A percentile compares a stretch with the other conserved stretches of the same genome.
These are phyloP conservation scores for Alternaria sp. DNA, from an alignment of 2,329 filamentous ascomycete genomes.

Conservation along the genomic window DNA sequence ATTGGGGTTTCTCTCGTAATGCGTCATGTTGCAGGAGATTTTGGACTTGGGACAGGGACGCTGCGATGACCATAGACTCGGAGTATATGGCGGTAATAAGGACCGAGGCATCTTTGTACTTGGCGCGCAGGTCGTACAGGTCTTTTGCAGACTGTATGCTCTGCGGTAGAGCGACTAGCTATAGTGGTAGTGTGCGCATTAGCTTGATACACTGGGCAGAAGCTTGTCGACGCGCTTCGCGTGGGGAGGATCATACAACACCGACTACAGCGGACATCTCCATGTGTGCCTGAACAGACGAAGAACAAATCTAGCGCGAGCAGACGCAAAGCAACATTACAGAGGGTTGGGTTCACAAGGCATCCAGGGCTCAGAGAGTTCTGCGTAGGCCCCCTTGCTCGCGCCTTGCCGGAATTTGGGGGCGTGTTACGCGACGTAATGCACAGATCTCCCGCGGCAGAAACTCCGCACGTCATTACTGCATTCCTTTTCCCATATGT, in stretches of 20 bases:
- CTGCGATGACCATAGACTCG: slow-evolving; percentile 46
- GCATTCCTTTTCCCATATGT: not conserved
- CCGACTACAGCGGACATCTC: slow-evolving; percentile 16
- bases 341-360: not conserved
- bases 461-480: not conserved
- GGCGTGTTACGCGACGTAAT: not conserved
- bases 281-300: slow-evolving; percentile 2
- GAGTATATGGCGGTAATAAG: slow-evolving; percentile 47
- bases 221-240: slow-evolving; percentile 1
- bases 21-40: slow-evolving; percentile 38
- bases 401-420: not conserved
- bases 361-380: not conserved
- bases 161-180: slow-evolving; percentile 36
- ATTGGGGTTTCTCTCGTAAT: slow-evolving; percentile 39
- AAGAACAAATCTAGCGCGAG: not conserved
- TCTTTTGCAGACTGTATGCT: slow-evolving; percentile 43
- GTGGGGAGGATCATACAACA: slow-evolving; percentile 13
- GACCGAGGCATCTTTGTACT: slow-evolving; percentile 42
- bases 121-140: slow-evolving; percentile 41
- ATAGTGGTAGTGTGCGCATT: slow-evolving; percentile 1
- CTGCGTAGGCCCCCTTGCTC: slow-evolving; percentile 1
- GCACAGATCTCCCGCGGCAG: slow-evolving; percentile 18
- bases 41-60: slow-evolving; percentile 45
- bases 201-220: slow-evolving; percentile 9
- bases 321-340: not conserved